Evolutionary conservation across 2,329 filamentous ascomycete species (phyloP).

Genomic region (Sclerotinia nivalis): DNA sequence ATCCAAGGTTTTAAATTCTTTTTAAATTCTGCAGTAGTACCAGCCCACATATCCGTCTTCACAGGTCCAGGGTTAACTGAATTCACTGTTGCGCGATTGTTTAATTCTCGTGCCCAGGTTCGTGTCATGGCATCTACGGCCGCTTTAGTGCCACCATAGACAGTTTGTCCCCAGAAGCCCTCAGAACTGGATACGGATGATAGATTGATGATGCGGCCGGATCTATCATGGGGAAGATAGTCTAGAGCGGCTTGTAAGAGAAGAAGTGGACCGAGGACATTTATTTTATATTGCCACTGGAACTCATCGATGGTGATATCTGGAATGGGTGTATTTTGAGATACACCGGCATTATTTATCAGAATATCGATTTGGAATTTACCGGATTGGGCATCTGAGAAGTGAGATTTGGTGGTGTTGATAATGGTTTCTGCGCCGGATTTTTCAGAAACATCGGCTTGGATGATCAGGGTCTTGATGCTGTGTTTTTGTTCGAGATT

Average conservation of each 20-base stretch:
- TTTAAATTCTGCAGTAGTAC: conserved; percentile 58
- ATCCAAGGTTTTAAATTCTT: conserved; percentile 59
- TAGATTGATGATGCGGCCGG: conserved; percentile 63
- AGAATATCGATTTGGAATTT: conserved; percentile 76
- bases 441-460: conserved; percentile 69
- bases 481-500: conserved; percentile 57
- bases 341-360: conserved; percentile 81
- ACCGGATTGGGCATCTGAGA: conserved; percentile 49
- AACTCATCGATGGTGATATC: conserved; percentile 68
- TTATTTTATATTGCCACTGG: conserved; percentile 71
- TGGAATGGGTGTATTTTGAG: conserved; percentile 64
- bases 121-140: conserved; percentile 70
- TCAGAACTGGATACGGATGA: conserved; percentile 58
- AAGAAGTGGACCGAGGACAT: conserved; percentile 78
- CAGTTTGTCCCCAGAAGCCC: conserved; percentile 54
- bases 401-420: conserved; percentile 57
- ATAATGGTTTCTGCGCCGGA: conserved; percentile 62
- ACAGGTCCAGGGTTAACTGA: conserved; percentile 67
- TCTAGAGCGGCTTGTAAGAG: conserved; percentile 72
- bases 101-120: conserved; percentile 64
- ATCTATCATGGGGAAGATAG: conserved; percentile 68
- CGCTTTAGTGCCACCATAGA: conserved; percentile 67
- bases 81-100: conserved; percentile 64
- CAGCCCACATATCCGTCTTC: conserved; percentile 64
- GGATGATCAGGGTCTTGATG: conserved; percentile 61